Evolutionary conservation across 331 rosid species (phyloP), one percentile per base, ranked within the genome.

Genomic region (Cydonia oblonga): DNA sequence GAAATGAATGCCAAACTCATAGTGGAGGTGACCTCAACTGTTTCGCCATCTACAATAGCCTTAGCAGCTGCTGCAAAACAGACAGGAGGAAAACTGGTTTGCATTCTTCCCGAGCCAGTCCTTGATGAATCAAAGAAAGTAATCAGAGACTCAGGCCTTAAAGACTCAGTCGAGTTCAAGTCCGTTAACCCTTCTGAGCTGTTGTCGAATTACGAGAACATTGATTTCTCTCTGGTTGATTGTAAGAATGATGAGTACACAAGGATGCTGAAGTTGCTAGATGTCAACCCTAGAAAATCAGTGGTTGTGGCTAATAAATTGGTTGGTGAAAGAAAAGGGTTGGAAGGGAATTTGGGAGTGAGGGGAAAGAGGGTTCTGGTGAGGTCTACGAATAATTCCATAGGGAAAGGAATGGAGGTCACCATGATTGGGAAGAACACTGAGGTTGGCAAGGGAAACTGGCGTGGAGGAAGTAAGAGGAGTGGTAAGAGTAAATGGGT

Each of bases 1-100:
- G 91, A 91, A 18, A 85, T 83, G 87, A 83, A 69, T 77, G 91
- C 91, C 46, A 85, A 90, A 62, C 89, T 86, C 19, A 83, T 90
- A 40, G 88, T 90, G 54, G 90, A 90, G 73, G 92, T 90, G 51
- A 33, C 92, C 42, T 78, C 87, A 10, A 61, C 53, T 22, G 81
- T 83, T 60, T 86, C 90, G 2, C 80, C 87, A 40, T 90, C 89
- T n/a, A 90, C 92, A 18, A 77, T 86, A 72, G 92, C 90, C 77
- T 75, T 89, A 5, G 92, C 88, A 14, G 86, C 85, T 1, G 92
- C 96, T 3, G 96, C 92, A 1, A 52, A 79, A 33, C 89, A 85
- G 71, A 90, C 96, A 0, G 88, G 90, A 19, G 90, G 90, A 25
- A 76, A 77, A 35, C 60, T 90, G 28, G 89, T 90, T 20, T 87